These are phyloP conservation scores for Eudorina sp. DNA, from an alignment of 139 green algal species.

Conservation along the genomic window DNA sequence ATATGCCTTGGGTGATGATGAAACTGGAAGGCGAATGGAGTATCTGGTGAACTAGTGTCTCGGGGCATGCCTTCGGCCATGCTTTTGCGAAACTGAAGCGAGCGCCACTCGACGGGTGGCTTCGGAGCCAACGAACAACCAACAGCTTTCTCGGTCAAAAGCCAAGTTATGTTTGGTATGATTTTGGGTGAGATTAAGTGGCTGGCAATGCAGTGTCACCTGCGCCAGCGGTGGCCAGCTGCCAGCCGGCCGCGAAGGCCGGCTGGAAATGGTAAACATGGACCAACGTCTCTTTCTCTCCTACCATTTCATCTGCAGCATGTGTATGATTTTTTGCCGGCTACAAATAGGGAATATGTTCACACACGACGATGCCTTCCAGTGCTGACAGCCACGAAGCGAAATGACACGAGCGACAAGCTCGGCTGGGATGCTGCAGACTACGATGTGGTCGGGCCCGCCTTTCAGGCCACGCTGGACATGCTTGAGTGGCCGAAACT, in stretches of 20 bases:
- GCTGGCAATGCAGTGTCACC: background rate
- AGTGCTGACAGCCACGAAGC: background rate
- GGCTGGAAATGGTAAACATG: background rate
- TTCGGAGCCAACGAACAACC: background rate
- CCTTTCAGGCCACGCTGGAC: conserved; percentile 66
- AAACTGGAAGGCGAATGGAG: too few relatives aligned
- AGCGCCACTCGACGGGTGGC: background rate
- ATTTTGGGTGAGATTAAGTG: background rate
- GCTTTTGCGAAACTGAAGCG: too few relatives aligned
- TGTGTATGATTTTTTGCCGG: background rate
- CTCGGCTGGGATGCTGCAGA: background rate
- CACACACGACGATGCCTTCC: background rate
- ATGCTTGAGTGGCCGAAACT: conserved; percentile 81
- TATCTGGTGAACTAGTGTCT: too few relatives aligned
- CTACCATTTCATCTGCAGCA: background rate
- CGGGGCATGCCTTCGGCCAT: too few relatives aligned
- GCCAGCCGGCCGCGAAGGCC: background rate
- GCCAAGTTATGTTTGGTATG: background rate
- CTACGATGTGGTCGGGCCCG: conserved; percentile 57
- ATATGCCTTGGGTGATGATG: too few relatives aligned
- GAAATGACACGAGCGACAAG: background rate
- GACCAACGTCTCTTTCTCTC: background rate
- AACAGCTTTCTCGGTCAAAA: background rate
- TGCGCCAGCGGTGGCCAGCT: background rate
- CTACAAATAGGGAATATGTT: background rate